Conservation (phyloP, 2,329 filamentous ascomycete genomes). For the Niveomyces coronatus region DNA sequence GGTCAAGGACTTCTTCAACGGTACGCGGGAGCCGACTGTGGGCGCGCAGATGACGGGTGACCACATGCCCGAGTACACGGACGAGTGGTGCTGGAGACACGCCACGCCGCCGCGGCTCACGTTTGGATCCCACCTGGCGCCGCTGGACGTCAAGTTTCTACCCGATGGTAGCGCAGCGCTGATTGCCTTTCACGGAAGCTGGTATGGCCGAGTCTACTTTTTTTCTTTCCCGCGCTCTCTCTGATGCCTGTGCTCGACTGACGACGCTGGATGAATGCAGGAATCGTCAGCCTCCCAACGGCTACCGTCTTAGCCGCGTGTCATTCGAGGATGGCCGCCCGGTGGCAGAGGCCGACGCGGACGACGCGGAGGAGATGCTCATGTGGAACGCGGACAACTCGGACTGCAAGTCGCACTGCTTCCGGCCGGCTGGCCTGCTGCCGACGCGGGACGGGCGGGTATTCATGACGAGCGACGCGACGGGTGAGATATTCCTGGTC, state of each 20-base stretch:
- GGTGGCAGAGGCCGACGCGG: constrained; percentile 22
- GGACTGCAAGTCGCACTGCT: constrained; percentile 34
- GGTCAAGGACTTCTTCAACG: constrained; percentile 23
- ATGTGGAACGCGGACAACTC: constrained; percentile 37
- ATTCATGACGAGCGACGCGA: constrained; percentile 42
- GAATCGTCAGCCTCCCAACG: constrained; percentile 23
- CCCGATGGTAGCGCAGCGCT: constrained; percentile 42
- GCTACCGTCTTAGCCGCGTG: constrained; percentile 29
- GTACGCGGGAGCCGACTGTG: constrained; percentile 12
- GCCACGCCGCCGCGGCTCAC: constrained; percentile 16
- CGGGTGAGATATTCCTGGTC: constrained; percentile 44
- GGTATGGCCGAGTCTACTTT: too few relatives aligned
- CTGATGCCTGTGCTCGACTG: neutral
- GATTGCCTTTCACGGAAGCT: constrained; percentile 54
- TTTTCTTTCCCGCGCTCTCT: neutral
- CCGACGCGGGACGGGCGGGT: constrained; percentile 31
- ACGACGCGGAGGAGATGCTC: constrained; percentile 33
- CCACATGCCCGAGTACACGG: constrained; percentile 13
- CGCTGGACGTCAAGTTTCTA: constrained; percentile 54
- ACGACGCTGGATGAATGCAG: constrained; percentile 7
- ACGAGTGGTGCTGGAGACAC: constrained; percentile 14
- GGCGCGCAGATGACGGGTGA: constrained; percentile 16
- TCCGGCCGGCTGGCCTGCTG: constrained; percentile 40
- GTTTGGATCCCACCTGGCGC: constrained; percentile 45
- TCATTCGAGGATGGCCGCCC: constrained; percentile 27